Conservation (phyloP, 768 basidiomycete genomes). For the Dacryopinax spathularia region DNA sequence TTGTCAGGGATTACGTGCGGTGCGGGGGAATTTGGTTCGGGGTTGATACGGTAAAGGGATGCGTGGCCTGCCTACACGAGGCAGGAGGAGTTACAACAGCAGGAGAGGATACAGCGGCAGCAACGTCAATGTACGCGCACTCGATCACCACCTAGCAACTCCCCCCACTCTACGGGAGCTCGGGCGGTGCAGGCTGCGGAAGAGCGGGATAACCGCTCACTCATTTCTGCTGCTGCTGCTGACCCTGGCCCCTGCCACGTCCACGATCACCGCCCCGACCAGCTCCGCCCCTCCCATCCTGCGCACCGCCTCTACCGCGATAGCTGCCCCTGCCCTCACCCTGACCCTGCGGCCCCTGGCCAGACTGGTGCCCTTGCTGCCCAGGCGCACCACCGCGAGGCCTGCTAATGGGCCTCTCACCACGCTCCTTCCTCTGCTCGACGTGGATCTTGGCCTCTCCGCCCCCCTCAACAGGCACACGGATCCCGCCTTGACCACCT, state of each 20-base stretch:
- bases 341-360: background rate
- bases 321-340: background rate
- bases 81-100: too few species aligned
- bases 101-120: too few species aligned
- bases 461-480: constrained; percentile 41
- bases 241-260: background rate
- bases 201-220: too few species aligned
- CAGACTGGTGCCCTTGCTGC: background rate
- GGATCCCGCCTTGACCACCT: constrained; percentile 84
- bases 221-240: background rate
- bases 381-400: background rate
- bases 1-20: too few species aligned
- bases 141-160: too few species aligned
- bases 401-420: constrained; percentile 44
- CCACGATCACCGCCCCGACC: background rate
- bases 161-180: too few species aligned
- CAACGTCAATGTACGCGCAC: too few species aligned
- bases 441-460: constrained; percentile 51
- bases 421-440: constrained; percentile 84
- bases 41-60: too few species aligned
- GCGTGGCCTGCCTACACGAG: too few species aligned
- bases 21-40: too few species aligned
- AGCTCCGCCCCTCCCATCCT: background rate
- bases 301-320: background rate
- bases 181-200: too few species aligned